Conservation (phyloP, 192 early-diverging fungal genomes). For the Geranomyces michiganensis region DNA sequence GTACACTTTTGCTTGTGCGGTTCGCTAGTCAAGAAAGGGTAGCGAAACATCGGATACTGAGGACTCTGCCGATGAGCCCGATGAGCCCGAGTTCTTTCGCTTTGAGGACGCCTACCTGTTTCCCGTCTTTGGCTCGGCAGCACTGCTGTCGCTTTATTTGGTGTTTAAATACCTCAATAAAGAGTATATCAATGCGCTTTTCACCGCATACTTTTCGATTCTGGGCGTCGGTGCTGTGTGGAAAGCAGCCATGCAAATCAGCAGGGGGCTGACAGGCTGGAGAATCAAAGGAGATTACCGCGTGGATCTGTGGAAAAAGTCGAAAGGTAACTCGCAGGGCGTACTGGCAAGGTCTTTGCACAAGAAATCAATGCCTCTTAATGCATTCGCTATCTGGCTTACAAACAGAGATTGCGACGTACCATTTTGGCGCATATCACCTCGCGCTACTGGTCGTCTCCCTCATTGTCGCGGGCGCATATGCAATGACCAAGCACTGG, state of each 20-base stretch:
- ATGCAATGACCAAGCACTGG: conserved; percentile 91
- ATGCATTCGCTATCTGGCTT: background rate
- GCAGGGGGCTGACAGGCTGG: conserved; percentile 55
- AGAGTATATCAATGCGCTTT: conserved; percentile 78
- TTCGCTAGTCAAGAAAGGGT: conserved; percentile 10
- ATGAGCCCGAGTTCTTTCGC: conserved; percentile 75
- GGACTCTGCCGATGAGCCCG: conserved; percentile 50
- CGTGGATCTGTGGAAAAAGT: conserved; percentile 65
- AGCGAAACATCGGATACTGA: conserved; percentile 37
- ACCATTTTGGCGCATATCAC: conserved; percentile 64
- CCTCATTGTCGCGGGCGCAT: conserved; percentile 67
- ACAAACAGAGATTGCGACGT: conserved; percentile 41
- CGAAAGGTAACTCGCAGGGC: conserved; percentile 66
- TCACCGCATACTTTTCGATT: conserved; percentile 80
- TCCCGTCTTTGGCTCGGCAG: conserved; percentile 84
- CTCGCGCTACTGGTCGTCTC: conserved; percentile 60
- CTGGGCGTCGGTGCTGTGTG: conserved; percentile 79
- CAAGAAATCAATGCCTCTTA: too few relatives aligned
- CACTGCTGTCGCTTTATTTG: conserved; percentile 81
- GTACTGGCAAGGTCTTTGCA: too few relatives aligned
- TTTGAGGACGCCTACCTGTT: conserved; percentile 91
- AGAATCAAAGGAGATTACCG: conserved; percentile 74
- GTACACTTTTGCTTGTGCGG: too few relatives aligned
- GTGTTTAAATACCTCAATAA: conserved; percentile 85
- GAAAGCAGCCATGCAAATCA: conserved; percentile 59